Percentiles rank a stretch among this genome's conserved stretches.
Conservation (phyloP, 1,284 basidiomycete genomes). For the Papiliotrema nemorosa region DNA sequence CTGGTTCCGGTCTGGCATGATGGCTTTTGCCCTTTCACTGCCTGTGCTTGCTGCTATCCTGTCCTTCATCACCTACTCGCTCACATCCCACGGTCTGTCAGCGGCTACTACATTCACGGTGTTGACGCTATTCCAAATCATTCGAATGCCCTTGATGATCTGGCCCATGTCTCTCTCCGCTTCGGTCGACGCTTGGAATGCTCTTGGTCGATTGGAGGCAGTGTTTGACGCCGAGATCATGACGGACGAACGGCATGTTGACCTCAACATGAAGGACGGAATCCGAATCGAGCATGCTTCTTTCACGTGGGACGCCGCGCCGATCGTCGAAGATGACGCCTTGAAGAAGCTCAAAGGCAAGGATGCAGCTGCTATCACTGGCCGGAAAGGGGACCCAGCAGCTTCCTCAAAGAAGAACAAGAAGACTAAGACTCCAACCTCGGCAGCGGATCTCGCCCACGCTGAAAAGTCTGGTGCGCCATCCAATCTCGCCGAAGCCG, state of each 20-base stretch:
- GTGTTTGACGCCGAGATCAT: constrained; percentile 76
- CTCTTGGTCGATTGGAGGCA: constrained; percentile 62
- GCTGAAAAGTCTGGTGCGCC: constrained; percentile 28
- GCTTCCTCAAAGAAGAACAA: constrained; percentile 18
- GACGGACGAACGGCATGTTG: constrained; percentile 55
- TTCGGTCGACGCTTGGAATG: constrained; percentile 73
- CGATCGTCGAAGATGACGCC: constrained; percentile 55
- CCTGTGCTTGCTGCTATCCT: constrained; percentile 79
- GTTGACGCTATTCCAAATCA: constrained; percentile 68
- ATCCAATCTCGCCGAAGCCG: constrained; percentile 25
- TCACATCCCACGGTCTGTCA: constrained; percentile 64
- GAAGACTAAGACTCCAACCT: constrained; percentile 28
- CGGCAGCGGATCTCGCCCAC: constrained; percentile 27
- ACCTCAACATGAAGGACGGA: constrained; percentile 56
- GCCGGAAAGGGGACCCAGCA: constrained; percentile 15
- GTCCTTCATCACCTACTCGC: constrained; percentile 76
- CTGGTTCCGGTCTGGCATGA: constrained; percentile 51
- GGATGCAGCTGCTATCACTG: constrained; percentile 18
- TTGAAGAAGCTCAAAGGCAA: constrained; percentile 36
- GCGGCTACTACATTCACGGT: constrained; percentile 67
- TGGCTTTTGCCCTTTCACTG: constrained; percentile 54
- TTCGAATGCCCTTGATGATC: constrained; percentile 48
- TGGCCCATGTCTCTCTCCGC: constrained; percentile 70
- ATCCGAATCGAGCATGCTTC: constrained; percentile 63
- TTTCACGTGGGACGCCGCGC: constrained; percentile 77